These are phyloP conservation scores for Aureobasidium pullulans DNA, from an alignment of 2,329 filamentous ascomycete species.

Conservation along the genomic window DNA sequence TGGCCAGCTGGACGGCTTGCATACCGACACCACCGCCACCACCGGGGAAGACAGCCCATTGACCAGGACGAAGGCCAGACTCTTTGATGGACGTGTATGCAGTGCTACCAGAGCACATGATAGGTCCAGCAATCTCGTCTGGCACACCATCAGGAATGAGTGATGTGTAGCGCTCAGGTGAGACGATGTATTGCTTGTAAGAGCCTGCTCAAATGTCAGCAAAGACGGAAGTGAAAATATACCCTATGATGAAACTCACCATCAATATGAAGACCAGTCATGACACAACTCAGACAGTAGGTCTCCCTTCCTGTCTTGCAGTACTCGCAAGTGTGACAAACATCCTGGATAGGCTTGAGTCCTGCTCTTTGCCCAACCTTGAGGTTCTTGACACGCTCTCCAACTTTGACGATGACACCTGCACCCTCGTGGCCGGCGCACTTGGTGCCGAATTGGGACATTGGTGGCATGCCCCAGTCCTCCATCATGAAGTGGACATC, in stretches of 20 bases:
- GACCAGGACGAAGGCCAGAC: conserved; percentile 41
- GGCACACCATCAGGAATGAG: conserved; percentile 49
- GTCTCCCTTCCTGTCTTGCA: conserved; percentile 48
- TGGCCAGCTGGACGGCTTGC: conserved; percentile 49
- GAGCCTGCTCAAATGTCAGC: conserved; percentile 30
- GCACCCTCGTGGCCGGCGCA: conserved; percentile 51
- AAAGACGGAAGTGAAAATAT: not conserved
- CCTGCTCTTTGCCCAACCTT: conserved; percentile 49
- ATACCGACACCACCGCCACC: conserved; percentile 53
- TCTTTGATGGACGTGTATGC: conserved; percentile 51
- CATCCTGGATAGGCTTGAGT: conserved; percentile 45
- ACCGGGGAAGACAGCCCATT: conserved; percentile 50
- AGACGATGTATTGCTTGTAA: conserved; percentile 53
- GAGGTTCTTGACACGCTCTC: conserved; percentile 45
- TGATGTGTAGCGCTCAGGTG: conserved; percentile 48
- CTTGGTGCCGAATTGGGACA: conserved; percentile 31
- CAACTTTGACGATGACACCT: conserved; percentile 51
- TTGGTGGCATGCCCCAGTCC: conserved; percentile 44
- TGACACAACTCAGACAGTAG: conserved; percentile 42
- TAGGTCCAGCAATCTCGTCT: conserved; percentile 50
- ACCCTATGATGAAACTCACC: conserved; percentile 16
- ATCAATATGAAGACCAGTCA: conserved; percentile 38
- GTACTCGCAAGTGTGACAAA: conserved; percentile 43
- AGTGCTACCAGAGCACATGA: conserved; percentile 54
- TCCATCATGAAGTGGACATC: conserved; percentile 53